phyloP scores from a whole-genome alignment of 2,329 filamentous ascomycete genomes.

The Colletotrichum sp. region DNA sequence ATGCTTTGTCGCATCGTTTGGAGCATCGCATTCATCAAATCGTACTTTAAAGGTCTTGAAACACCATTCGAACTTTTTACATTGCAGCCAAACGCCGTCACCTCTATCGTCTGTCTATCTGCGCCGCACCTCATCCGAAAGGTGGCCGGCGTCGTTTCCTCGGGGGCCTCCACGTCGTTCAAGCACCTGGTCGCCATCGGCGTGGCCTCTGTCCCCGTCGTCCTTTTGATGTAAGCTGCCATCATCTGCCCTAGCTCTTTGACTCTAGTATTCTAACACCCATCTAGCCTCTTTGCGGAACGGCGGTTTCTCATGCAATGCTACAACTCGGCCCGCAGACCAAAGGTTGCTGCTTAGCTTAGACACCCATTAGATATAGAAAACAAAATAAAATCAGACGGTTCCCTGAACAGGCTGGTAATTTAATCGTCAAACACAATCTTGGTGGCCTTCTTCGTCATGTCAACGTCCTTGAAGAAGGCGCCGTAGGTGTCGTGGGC shows the following conservation, averaged over 20 bases:
- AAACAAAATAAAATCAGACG: neutral
- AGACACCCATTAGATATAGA: neutral
- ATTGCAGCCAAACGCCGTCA: conserved; percentile 48
- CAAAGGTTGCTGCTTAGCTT: conserved; percentile 26
- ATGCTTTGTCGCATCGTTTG: conserved; percentile 86
- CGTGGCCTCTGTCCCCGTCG: conserved; percentile 55
- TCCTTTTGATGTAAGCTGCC: conserved; percentile 64
- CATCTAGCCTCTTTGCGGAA: conserved; percentile 57
- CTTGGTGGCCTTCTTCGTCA: conserved; percentile 85
- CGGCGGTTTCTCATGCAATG: conserved; percentile 57
- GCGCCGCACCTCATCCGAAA: conserved; percentile 46
- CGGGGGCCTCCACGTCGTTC: conserved; percentile 22
- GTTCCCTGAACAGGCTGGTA: neutral
- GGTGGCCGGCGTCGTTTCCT: conserved; percentile 5
- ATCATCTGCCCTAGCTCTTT: neutral
- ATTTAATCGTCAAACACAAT: conserved; percentile 78
- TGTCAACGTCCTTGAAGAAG: conserved; percentile 91
- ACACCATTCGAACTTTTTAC: conserved; percentile 43
- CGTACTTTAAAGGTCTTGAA: conserved; percentile 61
- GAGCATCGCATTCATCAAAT: conserved; percentile 75
- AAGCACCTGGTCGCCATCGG: conserved; percentile 53
- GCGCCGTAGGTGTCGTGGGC: conserved; percentile 92
- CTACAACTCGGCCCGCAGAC: conserved; percentile 44
- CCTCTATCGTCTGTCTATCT: conserved; percentile 47
- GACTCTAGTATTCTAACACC: neutral